Conservation (phyloP, 1,139 yeast species). For the Candida tropicalis region DNA sequence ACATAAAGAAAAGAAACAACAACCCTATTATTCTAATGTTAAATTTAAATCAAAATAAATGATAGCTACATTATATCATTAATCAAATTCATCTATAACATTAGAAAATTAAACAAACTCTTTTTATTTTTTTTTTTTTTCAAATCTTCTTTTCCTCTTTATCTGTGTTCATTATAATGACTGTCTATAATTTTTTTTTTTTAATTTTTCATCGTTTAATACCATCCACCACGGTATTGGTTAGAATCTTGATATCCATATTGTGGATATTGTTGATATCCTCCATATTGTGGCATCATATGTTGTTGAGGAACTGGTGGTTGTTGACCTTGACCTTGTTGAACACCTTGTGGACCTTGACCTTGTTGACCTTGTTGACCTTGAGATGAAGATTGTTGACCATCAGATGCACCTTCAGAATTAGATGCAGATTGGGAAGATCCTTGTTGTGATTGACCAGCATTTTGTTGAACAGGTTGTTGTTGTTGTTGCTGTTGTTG, state of each 20-base stretch:
- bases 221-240: constrained; percentile 43
- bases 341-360: constrained; percentile 18
- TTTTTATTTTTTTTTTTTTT: too few relatives aligned
- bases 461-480: constrained; percentile 23
- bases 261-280: constrained; percentile 54
- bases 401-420: constrained; percentile 8
- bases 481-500: constrained; percentile 23
- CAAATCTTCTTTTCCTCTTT: too few relatives aligned
- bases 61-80: constrained; percentile 1
- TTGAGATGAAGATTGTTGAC: constrained; percentile 5
- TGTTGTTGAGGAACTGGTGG: constrained; percentile 40
- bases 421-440: constrained; percentile 11
- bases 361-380: constrained; percentile 24
- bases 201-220: constrained; percentile 17
- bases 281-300: constrained; percentile 46
- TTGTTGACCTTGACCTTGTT: constrained; percentile 27
- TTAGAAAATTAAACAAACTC: too few relatives aligned
- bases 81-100: too few relatives aligned
- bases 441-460: constrained; percentile 10
- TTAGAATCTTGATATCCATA: constrained; percentile 50
- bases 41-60: neutral
- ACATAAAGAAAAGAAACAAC: neutral
- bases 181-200: too few relatives aligned
- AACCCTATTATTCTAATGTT: neutral
- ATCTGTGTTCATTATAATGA: too few relatives aligned